Base-by-base conservation (phyloP, 2,329 filamentous ascomycete genomes). In the Alternaria sp. region DNA sequence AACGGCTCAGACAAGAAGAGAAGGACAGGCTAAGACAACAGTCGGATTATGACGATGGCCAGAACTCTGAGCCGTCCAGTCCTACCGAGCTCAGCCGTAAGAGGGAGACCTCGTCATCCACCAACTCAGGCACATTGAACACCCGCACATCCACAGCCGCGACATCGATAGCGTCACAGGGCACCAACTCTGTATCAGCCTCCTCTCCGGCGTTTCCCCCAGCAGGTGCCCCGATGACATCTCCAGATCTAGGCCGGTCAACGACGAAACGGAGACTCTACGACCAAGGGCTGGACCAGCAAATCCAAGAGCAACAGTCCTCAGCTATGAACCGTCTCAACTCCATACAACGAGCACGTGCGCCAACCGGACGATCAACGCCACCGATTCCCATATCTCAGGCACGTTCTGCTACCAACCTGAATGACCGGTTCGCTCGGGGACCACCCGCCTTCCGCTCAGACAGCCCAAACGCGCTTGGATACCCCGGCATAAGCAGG, bases 81-180 rank as follows among this genome's bases (percentile, higher is more conserved):
- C 81, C 81, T 6, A 75, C 77, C 6, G 87, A 87, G 19, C 93
- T 90, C 74, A 91, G 91, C 71, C 87, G 87, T 65, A 92, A 95
- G 68, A 86, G 94, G 25, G 93, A 93, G 68, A 97, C 93, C 0
- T 83, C 83, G n/a, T 96, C 91, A 2, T 97, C 95, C 0, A 96
- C 92, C 0, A 91, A 89, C 7, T 96, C 93, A 0, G 86, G 84
- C 6, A 90, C 89, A 6, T 89, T 88, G 0, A 86, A 89, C 46
- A 73, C 72, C 43, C 89, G 92, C 26, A 90, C 88, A 59, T 97
- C 95, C 0, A 97, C 94, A 1, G 92, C 93, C 7, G 93, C 93
- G 4, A 97, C 93, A 0, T 97, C 95, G 0, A 84, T 96, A 54
- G 88, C 90, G n/a, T 97, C 93, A 0, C 92, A 95, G 67, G 78